Conservation (phyloP, 2,329 filamentous ascomycete genomes). For the Ilyonectria mors-panacis region DNA sequence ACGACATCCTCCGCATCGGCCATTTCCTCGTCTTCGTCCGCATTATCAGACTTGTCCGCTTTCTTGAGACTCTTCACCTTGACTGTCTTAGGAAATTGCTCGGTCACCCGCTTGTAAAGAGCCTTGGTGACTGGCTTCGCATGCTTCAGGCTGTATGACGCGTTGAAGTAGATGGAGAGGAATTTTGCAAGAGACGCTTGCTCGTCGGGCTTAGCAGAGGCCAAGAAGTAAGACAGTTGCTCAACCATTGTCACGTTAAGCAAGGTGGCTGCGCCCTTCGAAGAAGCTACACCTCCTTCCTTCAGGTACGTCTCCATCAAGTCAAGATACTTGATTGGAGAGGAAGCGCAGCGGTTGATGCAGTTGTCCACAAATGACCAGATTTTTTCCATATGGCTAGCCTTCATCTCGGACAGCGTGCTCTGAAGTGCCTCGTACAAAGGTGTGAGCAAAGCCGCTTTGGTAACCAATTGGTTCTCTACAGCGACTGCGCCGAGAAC, state of each 20-base stretch:
- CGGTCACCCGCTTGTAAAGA: constrained; percentile 51
- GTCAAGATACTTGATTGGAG: constrained; percentile 88
- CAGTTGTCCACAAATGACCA: constrained; percentile 89
- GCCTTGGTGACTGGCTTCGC: constrained; percentile 44
- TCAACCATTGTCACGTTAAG: constrained; percentile 80
- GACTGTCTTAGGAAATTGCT: constrained; percentile 49
- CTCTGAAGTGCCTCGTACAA: constrained; percentile 57
- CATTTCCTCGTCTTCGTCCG: constrained; percentile 40
- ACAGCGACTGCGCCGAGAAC: constrained; percentile 73
- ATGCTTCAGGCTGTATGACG: constrained; percentile 67
- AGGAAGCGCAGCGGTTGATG: constrained; percentile 79
- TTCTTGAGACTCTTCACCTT: constrained; percentile 44
- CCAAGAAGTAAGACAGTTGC: constrained; percentile 80
- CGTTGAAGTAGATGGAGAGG: constrained; percentile 70
- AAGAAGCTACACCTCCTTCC: constrained; percentile 46
- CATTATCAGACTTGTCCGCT: constrained; percentile 27
- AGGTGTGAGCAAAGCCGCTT: constrained; percentile 62
- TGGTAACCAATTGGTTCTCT: constrained; percentile 77
- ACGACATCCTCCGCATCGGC: constrained; percentile 28
- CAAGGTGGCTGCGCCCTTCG: constrained; percentile 64
- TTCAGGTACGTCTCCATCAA: constrained; percentile 67
- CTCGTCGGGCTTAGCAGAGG: constrained; percentile 61
- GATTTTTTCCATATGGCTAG: constrained; percentile 58
- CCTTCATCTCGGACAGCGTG: constrained; percentile 36
- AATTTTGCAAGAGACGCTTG: constrained; percentile 69